phyloP scores from a whole-genome alignment of 805 yeast species.

The Candida incommunis region DNA sequence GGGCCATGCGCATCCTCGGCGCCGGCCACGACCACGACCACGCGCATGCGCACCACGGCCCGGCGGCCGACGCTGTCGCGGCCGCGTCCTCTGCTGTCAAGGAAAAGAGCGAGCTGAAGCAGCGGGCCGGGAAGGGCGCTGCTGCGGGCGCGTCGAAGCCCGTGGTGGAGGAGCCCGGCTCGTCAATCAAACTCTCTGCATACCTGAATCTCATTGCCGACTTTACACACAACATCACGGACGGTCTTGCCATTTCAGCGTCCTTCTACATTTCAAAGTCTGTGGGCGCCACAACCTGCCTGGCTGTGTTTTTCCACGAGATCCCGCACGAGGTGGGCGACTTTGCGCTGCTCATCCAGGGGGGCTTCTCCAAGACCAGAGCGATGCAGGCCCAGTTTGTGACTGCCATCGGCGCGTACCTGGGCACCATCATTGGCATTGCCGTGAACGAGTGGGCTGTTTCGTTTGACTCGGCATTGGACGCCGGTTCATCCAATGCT shows the following conservation, averaged over 20 bases:
- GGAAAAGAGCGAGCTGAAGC: conserved; percentile 14
- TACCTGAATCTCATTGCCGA: conserved; percentile 57
- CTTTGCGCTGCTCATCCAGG: conserved; percentile 55
- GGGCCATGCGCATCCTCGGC: conserved; percentile 36
- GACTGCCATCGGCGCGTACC: conserved; percentile 49
- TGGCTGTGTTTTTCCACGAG: conserved; percentile 65
- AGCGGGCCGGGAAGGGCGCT: conserved; percentile 6
- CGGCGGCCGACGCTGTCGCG: conserved; percentile 3
- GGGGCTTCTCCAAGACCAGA: conserved; percentile 51
- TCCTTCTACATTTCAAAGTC: conserved; percentile 46
- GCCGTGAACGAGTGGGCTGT: conserved; percentile 31
- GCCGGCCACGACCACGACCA: conserved; percentile 26
- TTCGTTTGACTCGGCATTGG: not conserved
- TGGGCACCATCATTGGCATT: conserved; percentile 57
- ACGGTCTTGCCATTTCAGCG: conserved; percentile 62
- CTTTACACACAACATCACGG: conserved; percentile 61
- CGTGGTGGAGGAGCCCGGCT: conserved; percentile 7
- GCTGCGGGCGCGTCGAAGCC: not conserved
- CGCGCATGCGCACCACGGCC: conserved; percentile 29
- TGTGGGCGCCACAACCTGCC: conserved; percentile 54
- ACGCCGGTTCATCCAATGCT: conserved; percentile 1
- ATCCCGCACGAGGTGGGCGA: conserved; percentile 76
- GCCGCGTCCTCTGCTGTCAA: not conserved
- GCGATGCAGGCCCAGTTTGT: conserved; percentile 55
- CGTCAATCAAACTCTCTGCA: conserved; percentile 33